Conservation (phyloP, 257 asterid genomes). For the Solanum ahanhuiri region DNA sequence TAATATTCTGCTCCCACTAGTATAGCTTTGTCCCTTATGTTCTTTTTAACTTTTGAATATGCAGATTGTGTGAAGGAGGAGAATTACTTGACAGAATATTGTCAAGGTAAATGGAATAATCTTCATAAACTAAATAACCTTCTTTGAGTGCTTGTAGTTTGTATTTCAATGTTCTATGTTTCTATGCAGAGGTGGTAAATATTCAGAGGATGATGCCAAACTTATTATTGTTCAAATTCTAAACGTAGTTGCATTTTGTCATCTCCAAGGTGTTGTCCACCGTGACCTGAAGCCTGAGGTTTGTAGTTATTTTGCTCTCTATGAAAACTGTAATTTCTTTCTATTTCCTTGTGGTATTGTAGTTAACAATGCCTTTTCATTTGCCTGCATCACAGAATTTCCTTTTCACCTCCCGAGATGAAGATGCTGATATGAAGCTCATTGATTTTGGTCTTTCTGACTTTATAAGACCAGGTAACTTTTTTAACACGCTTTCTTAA, state of each 20-base stretch:
- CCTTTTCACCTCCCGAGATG: slow-evolving; percentile 75
- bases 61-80: slow-evolving; percentile 98
- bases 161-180: slow-evolving; percentile 13
- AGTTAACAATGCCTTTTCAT: slow-evolving; percentile 4
- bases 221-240: slow-evolving; percentile 78
- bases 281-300: slow-evolving; percentile 99
- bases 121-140: background rate
- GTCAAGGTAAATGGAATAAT: slow-evolving; percentile 47
- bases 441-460: slow-evolving; percentile 98
- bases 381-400: slow-evolving; percentile 50
- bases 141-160: slow-evolving; percentile 8
- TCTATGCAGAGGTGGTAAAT: slow-evolving; percentile 84
- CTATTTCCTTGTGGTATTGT: background rate
- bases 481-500: background rate
- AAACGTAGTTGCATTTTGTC: slow-evolving; percentile 91
- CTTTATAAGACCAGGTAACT: slow-evolving; percentile 81
- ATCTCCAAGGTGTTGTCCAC: slow-evolving; percentile 97
- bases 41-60: slow-evolving; percentile 16
- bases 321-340: background rate
- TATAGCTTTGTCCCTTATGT: background rate
- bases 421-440: slow-evolving; percentile 89
- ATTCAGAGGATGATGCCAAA: slow-evolving; percentile 90
- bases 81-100: slow-evolving; percentile 83
- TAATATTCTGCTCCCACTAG: background rate
- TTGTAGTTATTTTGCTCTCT: background rate